Conservation (phyloP, 805 yeast genomes). For the Spathaspora gorwiae region DNA sequence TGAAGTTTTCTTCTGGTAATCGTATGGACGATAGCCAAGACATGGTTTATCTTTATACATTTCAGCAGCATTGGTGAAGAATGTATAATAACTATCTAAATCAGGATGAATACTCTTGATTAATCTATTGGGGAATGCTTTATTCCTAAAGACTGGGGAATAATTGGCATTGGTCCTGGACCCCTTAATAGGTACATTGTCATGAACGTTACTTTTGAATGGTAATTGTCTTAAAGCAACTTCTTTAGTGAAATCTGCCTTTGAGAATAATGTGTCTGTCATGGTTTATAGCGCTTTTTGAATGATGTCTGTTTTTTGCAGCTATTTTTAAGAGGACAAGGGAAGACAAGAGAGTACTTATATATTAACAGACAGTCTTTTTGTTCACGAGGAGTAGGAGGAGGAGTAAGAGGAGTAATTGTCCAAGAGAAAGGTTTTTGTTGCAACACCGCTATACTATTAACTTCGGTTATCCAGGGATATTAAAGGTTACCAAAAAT, state of each 20-base stretch:
- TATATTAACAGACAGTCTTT: too few relatives aligned
- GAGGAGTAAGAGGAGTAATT: too few relatives aligned
- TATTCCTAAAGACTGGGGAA: conserved; percentile 46
- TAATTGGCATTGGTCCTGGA: not conserved
- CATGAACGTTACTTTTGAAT: conserved; percentile 8
- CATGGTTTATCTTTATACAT: conserved; percentile 16
- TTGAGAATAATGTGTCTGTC: not conserved
- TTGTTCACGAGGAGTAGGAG: too few relatives aligned
- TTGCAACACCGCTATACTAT: too few relatives aligned
- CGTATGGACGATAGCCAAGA: conserved; percentile 17
- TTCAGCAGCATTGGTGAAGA: conserved; percentile 18
- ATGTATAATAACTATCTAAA: conserved; percentile 17
- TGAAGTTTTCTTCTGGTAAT: conserved; percentile 11
- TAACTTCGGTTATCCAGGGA: not conserved
- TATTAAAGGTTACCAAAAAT: not conserved
- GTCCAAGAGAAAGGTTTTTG: too few relatives aligned
- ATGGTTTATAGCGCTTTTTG: not conserved
- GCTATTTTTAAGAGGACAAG: too few relatives aligned
- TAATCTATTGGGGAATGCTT: conserved; percentile 8
- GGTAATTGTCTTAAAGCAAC: conserved; percentile 8
- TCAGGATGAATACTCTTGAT: conserved; percentile 14
- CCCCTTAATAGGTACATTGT: conserved; percentile 27
- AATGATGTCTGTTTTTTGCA: not conserved
- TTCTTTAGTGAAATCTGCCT: not conserved
- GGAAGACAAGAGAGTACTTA: too few relatives aligned